Evolutionary conservation across 176 grass and related monocot species (phyloP).

Genomic region (Phyllostachys edulis): DNA sequence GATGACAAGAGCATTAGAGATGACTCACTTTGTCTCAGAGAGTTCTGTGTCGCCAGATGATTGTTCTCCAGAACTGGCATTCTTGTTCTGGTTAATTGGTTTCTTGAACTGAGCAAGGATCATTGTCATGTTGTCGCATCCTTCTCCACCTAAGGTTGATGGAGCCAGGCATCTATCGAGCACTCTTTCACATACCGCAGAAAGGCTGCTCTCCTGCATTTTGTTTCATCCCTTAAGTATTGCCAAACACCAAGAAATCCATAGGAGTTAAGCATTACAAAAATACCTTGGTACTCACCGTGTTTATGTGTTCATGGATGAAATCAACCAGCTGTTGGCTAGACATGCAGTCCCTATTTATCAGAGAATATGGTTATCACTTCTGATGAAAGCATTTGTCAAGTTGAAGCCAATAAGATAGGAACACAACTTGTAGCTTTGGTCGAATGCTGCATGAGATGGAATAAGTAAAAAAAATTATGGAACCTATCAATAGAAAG

Average conservation of each 20-base stretch:
- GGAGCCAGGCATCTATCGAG: constrained; percentile 90
- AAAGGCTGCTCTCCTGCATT: constrained; percentile 76
- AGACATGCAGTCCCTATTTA: constrained; percentile 85
- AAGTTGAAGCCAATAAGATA: neutral
- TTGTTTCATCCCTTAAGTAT: constrained; percentile 17
- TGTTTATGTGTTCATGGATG: constrained; percentile 70
- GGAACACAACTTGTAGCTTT: neutral
- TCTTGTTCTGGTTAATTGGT: constrained; percentile 17
- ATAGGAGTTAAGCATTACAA: neutral
- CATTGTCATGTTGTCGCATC: constrained; percentile 97
- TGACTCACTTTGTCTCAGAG: neutral
- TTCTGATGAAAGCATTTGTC: neutral
- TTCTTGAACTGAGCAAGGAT: constrained; percentile 89
- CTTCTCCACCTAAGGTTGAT: constrained; percentile 72
- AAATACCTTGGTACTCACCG: constrained; percentile 48
- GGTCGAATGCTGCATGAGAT: neutral
- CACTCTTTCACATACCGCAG: constrained; percentile 74
- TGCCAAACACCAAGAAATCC: neutral
- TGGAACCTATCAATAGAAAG: neutral
- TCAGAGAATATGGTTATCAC: neutral
- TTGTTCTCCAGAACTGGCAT: constrained; percentile 2
- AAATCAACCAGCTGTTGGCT: constrained; percentile 91
- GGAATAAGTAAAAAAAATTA: neutral
- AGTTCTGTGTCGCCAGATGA: neutral
- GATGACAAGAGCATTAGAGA: neutral